A percentile compares a stretch with the other conserved stretches of the same genome.
Evolutionary conservation across 2,329 filamentous ascomycete species (phyloP).

Genomic region (Calonectria multiphialidica): DNA sequence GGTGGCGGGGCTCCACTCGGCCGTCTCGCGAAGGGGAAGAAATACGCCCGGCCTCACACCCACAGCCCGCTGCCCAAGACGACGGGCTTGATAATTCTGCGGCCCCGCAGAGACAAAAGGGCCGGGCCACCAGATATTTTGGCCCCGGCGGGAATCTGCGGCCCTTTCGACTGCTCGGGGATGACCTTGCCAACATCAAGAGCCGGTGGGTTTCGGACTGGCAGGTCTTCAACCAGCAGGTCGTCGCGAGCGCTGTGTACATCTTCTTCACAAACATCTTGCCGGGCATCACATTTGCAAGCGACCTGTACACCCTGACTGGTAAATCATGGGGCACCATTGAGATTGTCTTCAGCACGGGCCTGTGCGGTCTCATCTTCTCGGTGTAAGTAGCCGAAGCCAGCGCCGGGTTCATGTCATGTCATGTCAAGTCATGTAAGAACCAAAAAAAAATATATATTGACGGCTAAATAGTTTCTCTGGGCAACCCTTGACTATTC

Average conservation of each 20-base stretch:
- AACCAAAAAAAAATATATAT: background rate
- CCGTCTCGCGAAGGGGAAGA: constrained; percentile 25
- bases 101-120: background rate
- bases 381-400: constrained; percentile 59
- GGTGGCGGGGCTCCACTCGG: constrained; percentile 10
- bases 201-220: constrained; percentile 65
- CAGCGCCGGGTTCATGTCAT: background rate
- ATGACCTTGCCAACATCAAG: constrained; percentile 61
- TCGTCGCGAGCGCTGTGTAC: constrained; percentile 73
- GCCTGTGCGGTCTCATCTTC: constrained; percentile 73
- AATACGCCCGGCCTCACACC: constrained; percentile 19
- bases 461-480: constrained; percentile 54
- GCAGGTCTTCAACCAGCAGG: constrained; percentile 72
- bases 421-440: too few species aligned
- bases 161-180: constrained; percentile 65
- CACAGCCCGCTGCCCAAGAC: background rate
- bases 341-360: constrained; percentile 76
- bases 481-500: constrained; percentile 73
- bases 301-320: constrained; percentile 72
- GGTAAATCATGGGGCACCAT: constrained; percentile 75
- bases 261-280: constrained; percentile 77
- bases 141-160: constrained; percentile 57
- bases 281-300: constrained; percentile 76
- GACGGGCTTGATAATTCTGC: background rate
- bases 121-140: constrained; percentile 40